These are phyloP conservation scores for Globisporangium alternatum DNA, from an alignment of 352 stramenopile species.

Conservation along the genomic window DNA sequence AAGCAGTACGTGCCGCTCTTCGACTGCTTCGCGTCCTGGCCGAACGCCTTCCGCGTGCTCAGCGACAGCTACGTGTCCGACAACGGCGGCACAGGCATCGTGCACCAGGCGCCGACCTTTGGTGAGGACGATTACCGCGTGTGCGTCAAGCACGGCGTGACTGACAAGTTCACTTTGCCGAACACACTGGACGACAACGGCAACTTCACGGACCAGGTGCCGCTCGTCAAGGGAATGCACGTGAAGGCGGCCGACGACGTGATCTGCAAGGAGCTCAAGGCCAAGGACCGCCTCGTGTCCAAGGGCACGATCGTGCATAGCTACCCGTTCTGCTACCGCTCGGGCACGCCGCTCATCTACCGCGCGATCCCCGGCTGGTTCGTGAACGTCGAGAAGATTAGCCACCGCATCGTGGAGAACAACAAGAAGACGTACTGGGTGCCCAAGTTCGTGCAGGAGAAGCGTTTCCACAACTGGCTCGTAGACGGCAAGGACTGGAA, in stretches of 20 bases:
- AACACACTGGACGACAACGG: conserved; percentile 98
- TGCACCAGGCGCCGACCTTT: conserved; percentile 98
- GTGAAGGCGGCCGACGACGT: conserved; percentile 99
- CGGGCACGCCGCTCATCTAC: conserved; percentile 99
- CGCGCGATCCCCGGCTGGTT: conserved; percentile 99
- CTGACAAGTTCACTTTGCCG: conserved; percentile 94
- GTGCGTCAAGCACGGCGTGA: conserved; percentile 94
- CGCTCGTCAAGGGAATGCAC: conserved; percentile 92
- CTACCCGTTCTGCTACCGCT: conserved; percentile 99
- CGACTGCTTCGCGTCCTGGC: conserved; percentile 91
- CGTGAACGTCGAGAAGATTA: conserved; percentile 98
- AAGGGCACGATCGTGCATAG: conserved; percentile 97
- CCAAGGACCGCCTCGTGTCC: conserved; percentile 91
- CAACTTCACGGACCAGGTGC: conserved; percentile 92
- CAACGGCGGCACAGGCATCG: conserved; percentile 95
- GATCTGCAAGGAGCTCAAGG: conserved; percentile 96
- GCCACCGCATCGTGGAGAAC: conserved; percentile 92
- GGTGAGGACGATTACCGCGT: conserved; percentile 99
- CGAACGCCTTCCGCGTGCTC: conserved; percentile 95
- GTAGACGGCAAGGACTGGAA: conserved; percentile 98
- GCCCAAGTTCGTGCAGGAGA: conserved; percentile 95
- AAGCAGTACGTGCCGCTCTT: conserved; percentile 97
- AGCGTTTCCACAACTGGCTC: conserved; percentile 99
- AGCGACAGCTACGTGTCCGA: conserved; percentile 98
- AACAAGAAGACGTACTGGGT: conserved; percentile 88